phyloP scores from a whole-genome alignment of 1,284 basidiomycete species.

The Earliella scabrosa region DNA sequence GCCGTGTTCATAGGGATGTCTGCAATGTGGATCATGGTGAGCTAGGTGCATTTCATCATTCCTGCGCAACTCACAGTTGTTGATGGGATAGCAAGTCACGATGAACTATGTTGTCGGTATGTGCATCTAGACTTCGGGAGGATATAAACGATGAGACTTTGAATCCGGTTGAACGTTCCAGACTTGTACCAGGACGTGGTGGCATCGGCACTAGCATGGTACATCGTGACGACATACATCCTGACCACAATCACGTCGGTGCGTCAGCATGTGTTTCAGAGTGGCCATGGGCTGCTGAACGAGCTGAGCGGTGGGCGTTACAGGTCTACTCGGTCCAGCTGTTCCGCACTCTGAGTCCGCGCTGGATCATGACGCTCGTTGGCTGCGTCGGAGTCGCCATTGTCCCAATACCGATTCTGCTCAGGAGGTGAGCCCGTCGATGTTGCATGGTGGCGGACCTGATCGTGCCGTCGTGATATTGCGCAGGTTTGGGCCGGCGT shows the following conservation, averaged over 20 bases:
- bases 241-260: neutral
- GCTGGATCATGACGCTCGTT: slow-evolving; percentile 13
- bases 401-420: slow-evolving; percentile 12
- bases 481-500: slow-evolving; percentile 6
- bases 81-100: slow-evolving; percentile 6
- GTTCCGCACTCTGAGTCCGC: neutral
- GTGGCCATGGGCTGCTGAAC: too few species aligned
- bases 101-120: slow-evolving; percentile 19
- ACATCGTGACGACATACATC: neutral
- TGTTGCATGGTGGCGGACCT: too few species aligned
- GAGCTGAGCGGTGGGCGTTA: too few species aligned
- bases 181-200: slow-evolving; percentile 2
- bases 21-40: slow-evolving; percentile 14
- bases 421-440: slow-evolving; percentile 11
- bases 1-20: slow-evolving; percentile 5
- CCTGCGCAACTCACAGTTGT: too few species aligned
- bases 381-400: slow-evolving; percentile 9
- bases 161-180: neutral
- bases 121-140: neutral
- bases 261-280: neutral
- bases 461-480: too few species aligned
- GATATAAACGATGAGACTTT: neutral
- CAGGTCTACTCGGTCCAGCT: slow-evolving; percentile 9
- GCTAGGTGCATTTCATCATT: neutral
- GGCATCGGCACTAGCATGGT: neutral